Conservation (phyloP, 768 basidiomycete species). For the Candolleomyces efflorescens region DNA sequence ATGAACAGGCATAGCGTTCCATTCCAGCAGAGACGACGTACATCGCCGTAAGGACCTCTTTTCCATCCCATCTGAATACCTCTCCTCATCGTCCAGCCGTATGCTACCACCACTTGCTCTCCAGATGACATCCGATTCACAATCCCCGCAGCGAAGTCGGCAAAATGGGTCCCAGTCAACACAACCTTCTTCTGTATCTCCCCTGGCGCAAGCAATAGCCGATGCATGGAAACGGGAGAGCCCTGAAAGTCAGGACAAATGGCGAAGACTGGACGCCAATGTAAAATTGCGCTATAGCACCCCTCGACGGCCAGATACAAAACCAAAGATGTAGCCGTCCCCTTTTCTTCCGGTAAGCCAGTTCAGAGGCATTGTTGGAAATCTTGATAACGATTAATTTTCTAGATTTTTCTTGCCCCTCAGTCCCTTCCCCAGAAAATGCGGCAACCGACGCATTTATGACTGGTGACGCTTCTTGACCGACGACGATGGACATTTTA, state of each 20-base stretch:
- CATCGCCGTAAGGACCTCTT: constrained; percentile 31
- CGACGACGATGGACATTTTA: neutral
- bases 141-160: constrained; percentile 29
- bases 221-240: constrained; percentile 66
- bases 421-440: neutral
- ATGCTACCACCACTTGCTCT: constrained; percentile 25
- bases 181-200: constrained; percentile 34
- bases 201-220: constrained; percentile 62
- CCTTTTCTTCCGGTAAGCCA: constrained; percentile 1
- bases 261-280: constrained; percentile 48
- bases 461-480: constrained; percentile 1
- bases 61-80: constrained; percentile 16
- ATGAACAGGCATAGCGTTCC: constrained; percentile 32
- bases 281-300: constrained; percentile 46
- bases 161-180: constrained; percentile 27
- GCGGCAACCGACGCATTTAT: neutral
- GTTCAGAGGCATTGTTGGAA: neutral
- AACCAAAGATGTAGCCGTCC: constrained; percentile 49
- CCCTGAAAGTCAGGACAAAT: constrained; percentile 52
- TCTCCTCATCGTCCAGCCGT: constrained; percentile 26
- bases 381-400: neutral
- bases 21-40: constrained; percentile 29
- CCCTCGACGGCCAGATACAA: constrained; percentile 32
- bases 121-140: constrained; percentile 44
- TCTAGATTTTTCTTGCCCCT: neutral